Conservation (phyloP, 768 basidiomycete genomes). For the Hygrophoropsis aurantiaca region DNA sequence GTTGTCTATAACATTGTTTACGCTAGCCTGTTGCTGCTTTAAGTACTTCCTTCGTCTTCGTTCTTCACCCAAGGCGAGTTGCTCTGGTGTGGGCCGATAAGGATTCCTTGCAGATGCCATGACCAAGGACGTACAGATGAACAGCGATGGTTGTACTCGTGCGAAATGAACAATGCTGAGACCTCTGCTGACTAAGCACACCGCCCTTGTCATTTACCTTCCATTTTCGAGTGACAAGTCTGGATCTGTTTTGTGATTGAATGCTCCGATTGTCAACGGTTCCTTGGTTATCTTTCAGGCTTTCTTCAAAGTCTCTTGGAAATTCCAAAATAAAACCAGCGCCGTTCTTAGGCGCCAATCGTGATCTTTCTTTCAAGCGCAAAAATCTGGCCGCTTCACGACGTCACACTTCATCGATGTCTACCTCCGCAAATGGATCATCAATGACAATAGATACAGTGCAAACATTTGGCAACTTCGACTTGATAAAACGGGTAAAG, state of each 20-base stretch:
- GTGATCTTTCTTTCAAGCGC: conserved; percentile 5
- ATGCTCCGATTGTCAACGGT: conserved; percentile 37
- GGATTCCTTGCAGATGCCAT: not conserved
- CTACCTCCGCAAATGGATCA: conserved; percentile 19
- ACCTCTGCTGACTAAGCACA: no score
- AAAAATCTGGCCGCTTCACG: conserved; percentile 4
- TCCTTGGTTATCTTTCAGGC: conserved; percentile 11
- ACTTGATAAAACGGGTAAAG: conserved; percentile 74
- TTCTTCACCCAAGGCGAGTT: conserved; percentile 53
- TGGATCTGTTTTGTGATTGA: not conserved
- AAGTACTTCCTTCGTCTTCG: conserved; percentile 41
- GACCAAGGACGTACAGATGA: no score
- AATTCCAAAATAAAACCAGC: not conserved
- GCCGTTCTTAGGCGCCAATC: conserved; percentile 2
- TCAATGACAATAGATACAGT: conserved; percentile 11
- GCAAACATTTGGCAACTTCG: conserved; percentile 72
- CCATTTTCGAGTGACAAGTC: no score
- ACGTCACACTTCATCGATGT: conserved; percentile 26
- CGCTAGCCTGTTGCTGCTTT: conserved; percentile 16
- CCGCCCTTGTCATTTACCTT: no score
- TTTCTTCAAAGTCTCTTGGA: conserved; percentile 11
- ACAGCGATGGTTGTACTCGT: no score
- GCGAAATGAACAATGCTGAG: no score
- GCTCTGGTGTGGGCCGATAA: conserved; percentile 48
- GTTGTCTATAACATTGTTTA: not conserved